A percentile compares a stretch with the other conserved stretches of the same genome.
These are phyloP conservation scores for Sistotremastrum niveocremeum DNA, from an alignment of 768 basidiomycete species.

Conservation along the genomic window DNA sequence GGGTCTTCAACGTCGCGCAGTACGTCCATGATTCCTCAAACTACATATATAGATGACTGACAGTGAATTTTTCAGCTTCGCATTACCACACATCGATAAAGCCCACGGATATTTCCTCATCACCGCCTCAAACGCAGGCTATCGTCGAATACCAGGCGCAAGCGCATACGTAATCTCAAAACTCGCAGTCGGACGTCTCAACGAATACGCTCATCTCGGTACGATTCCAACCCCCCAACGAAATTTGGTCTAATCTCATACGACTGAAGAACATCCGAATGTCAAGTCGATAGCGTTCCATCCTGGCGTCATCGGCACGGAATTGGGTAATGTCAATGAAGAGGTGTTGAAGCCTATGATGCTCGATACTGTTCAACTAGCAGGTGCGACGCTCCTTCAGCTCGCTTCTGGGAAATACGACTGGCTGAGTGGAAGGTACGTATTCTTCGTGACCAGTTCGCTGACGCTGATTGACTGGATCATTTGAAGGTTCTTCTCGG, in stretches of 20 bases:
- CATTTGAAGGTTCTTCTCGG: background rate
- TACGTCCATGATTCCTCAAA: too few species aligned
- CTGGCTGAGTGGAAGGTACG: background rate
- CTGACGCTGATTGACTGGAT: too few species aligned
- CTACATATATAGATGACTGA: too few species aligned
- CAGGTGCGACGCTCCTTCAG: background rate
- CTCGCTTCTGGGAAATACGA: background rate
- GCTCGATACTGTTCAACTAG: background rate
- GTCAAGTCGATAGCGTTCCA: slow-evolving; percentile 4
- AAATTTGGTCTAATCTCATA: background rate
- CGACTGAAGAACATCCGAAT: background rate
- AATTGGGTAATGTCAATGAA: background rate
- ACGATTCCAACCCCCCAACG: too few species aligned
- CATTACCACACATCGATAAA: too few species aligned
- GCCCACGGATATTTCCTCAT: too few species aligned
- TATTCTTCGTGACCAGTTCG: too few species aligned
- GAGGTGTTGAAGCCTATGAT: background rate
- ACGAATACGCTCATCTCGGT: slow-evolving; percentile 3
- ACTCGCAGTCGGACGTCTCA: slow-evolving; percentile 1
- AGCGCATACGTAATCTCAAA: slow-evolving; percentile 4
- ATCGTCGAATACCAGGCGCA: slow-evolving; percentile 1
- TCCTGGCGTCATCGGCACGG: slow-evolving; percentile 5
- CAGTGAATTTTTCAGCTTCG: too few species aligned
- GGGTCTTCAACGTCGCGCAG: slow-evolving; percentile 11
- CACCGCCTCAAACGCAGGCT: background rate